A percentile compares a stretch with the other conserved stretches of the same genome.
phyloP scores from a whole-genome alignment of 2,329 filamentous ascomycete genomes.

The Fusarium lyarnte region DNA sequence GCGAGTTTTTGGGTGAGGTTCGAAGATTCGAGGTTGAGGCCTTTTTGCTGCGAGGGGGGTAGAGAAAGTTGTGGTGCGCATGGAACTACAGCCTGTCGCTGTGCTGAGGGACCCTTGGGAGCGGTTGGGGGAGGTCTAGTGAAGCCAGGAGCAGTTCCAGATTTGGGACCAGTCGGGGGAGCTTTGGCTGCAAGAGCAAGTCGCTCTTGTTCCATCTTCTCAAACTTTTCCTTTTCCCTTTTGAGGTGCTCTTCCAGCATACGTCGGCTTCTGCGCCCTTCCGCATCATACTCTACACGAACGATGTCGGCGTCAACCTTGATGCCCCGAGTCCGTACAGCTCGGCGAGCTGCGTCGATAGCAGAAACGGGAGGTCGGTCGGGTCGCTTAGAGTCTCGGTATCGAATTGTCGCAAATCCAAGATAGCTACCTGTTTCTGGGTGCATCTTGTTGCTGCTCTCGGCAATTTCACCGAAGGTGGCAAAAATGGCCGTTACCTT shows the following conservation, averaged over 20 bases:
- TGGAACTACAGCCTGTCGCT: slow-evolving; percentile 51
- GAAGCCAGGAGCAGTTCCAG: slow-evolving; percentile 42
- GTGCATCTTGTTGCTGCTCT: slow-evolving; percentile 93
- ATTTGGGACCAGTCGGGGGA: slow-evolving; percentile 52
- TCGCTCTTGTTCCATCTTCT: slow-evolving; percentile 61
- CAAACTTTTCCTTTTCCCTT: slow-evolving; percentile 71
- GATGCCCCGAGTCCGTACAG: slow-evolving; percentile 78
- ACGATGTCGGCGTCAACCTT: slow-evolving; percentile 82
- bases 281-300: slow-evolving; percentile 87
- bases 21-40: slow-evolving; percentile 68
- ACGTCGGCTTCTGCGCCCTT: slow-evolving; percentile 82
- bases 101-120: slow-evolving; percentile 81
- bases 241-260: slow-evolving; percentile 80
- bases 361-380: slow-evolving; percentile 66
- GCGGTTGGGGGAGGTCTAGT: slow-evolving; percentile 77
- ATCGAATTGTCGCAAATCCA: slow-evolving; percentile 91
- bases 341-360: slow-evolving; percentile 81
- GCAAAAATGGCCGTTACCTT: slow-evolving; percentile 81
- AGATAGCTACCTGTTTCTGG: slow-evolving; percentile 94
- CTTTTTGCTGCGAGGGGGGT: slow-evolving; percentile 37
- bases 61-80: slow-evolving; percentile 47
- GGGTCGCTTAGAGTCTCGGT: slow-evolving; percentile 73
- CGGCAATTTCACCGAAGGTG: slow-evolving; percentile 85
- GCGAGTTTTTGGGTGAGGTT: slow-evolving; percentile 75
- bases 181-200: slow-evolving; percentile 46